Percentiles rank a stretch among this genome's conserved stretches.
phyloP scores from a whole-genome alignment of 257 asterid species.

The Jaltomata sinuosa region DNA sequence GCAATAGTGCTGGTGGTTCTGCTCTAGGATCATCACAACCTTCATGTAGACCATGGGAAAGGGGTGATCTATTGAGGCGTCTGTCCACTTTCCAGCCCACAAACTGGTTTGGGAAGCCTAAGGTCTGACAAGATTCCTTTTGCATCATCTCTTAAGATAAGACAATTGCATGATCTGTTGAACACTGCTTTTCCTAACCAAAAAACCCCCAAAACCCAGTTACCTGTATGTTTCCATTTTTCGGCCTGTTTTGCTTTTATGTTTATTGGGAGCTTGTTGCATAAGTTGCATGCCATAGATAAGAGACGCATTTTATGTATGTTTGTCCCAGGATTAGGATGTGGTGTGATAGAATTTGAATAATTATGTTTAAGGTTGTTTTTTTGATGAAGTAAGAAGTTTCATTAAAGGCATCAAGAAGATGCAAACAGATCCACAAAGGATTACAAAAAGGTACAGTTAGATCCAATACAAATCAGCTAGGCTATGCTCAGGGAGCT shows the following conservation, averaged over 20 bases:
- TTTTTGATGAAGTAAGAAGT: not conserved
- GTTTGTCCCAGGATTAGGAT: not conserved
- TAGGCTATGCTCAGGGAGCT: not conserved
- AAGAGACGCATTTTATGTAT: not conserved
- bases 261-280: not conserved
- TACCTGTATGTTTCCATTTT: not conserved
- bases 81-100: constrained; percentile 88
- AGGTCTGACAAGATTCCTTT: constrained; percentile 41
- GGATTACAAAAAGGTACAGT: not conserved
- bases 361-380: not conserved
- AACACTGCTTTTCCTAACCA: not conserved
- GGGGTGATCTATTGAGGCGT: constrained; percentile 93
- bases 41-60: constrained; percentile 99
- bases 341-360: not conserved
- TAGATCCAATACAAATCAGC: not conserved
- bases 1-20: constrained; percentile 91
- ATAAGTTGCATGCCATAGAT: not conserved
- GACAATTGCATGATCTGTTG: not conserved
- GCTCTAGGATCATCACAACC: constrained; percentile 89
- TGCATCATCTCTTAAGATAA: not conserved
- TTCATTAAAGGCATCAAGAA: not conserved
- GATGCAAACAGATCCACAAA: not conserved
- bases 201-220: not conserved
- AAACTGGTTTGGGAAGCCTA: constrained; percentile 93
- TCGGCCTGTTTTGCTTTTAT: not conserved